Evolutionary conservation across 495 filamentous ascomycete genomes (phyloP).

Genomic region (Trypethelium eluteriae): DNA sequence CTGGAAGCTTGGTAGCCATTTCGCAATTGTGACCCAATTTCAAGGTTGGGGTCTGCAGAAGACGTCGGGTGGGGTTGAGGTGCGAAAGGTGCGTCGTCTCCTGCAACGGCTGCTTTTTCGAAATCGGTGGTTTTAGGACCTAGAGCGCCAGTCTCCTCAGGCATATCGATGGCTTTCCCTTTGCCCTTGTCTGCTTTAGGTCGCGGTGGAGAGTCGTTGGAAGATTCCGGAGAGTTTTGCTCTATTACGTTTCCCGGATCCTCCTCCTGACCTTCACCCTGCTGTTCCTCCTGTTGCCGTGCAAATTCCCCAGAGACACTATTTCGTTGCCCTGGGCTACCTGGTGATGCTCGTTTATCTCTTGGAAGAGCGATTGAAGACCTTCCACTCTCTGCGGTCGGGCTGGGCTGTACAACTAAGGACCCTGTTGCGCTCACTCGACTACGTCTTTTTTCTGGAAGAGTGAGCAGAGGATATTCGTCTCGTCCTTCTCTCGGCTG

Average conservation of each 20-base stretch:
- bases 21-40: constrained; percentile 14
- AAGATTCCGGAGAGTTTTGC: not conserved
- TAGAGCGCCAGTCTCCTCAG: constrained; percentile 1
- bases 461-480: constrained; percentile 61
- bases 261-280: constrained; percentile 15
- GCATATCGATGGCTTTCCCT: constrained; percentile 37
- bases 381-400: constrained; percentile 47
- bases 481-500: constrained; percentile 41
- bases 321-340: not conserved
- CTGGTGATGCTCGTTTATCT: constrained; percentile 35
- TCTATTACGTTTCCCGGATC: constrained; percentile 20
- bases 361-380: constrained; percentile 62
- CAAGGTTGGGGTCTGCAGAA: constrained; percentile 15
- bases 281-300: not conserved
- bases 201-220: not conserved
- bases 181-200: constrained; percentile 39
- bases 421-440: constrained; percentile 50
- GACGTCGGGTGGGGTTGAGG: not conserved
- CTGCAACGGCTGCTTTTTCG: not conserved
- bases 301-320: not conserved
- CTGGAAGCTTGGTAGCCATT: constrained; percentile 14
- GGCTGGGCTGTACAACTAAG: constrained; percentile 57
- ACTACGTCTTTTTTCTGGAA: constrained; percentile 58
- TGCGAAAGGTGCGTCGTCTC: not conserved
- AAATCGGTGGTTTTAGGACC: not conserved